Percentiles rank a stretch among this genome's conserved stretches.
These are phyloP conservation scores for Globisporangium mamillatum DNA, from an alignment of 352 stramenopile species.

Conservation along the genomic window DNA sequence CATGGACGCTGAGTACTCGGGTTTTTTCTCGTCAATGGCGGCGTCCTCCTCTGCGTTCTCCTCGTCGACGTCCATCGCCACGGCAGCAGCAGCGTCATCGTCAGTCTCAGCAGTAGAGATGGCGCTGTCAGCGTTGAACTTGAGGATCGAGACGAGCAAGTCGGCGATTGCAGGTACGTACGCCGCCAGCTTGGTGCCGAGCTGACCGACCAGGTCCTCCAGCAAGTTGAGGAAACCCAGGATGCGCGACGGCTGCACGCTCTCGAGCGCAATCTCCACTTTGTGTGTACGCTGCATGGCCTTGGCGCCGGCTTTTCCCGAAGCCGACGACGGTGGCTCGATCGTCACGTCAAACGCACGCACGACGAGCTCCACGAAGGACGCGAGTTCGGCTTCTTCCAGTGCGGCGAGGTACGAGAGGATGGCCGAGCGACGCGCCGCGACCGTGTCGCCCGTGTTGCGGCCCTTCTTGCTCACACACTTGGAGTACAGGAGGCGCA, in stretches of 20 bases:
- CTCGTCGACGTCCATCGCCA: constrained; percentile 25
- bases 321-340: constrained; percentile 8
- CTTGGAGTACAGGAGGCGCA: constrained; percentile 89
- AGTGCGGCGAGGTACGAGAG: constrained; percentile 87
- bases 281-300: not conserved
- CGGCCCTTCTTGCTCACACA: constrained; percentile 85
- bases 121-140: constrained; percentile 36
- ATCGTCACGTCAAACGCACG: constrained; percentile 80
- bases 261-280: constrained; percentile 29
- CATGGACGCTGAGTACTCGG: constrained; percentile 43
- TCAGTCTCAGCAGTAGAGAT: constrained; percentile 1
- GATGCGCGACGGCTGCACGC: constrained; percentile 71
- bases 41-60: constrained; percentile 23
- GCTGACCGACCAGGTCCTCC: constrained; percentile 83
- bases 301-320: not conserved
- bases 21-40: constrained; percentile 16
- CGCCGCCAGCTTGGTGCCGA: constrained; percentile 77
- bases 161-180: constrained; percentile 81
- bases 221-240: constrained; percentile 90
- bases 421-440: constrained; percentile 84
- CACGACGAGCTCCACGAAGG: constrained; percentile 89
- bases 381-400: constrained; percentile 65
- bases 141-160: constrained; percentile 72
- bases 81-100: not conserved
- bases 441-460: constrained; percentile 82